These are phyloP conservation scores for Alternaria metachromatica DNA, from an alignment of 2,329 filamentous ascomycete species.

Conservation along the genomic window DNA sequence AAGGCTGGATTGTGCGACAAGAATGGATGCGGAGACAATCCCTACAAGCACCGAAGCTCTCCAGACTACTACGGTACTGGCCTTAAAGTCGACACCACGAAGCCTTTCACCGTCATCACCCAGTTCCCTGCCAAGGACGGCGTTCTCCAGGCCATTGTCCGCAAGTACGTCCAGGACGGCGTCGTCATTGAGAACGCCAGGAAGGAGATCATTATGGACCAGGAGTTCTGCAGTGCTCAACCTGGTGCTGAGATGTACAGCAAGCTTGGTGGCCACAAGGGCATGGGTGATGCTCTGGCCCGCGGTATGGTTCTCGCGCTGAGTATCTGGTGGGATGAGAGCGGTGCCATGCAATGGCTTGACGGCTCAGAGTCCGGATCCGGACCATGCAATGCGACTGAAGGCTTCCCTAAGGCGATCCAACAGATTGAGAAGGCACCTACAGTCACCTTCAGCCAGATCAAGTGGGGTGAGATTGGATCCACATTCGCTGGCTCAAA, in stretches of 20 bases:
- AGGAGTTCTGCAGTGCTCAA: constrained; percentile 38
- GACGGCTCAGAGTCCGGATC: constrained; percentile 59
- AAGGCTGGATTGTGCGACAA: constrained; percentile 45
- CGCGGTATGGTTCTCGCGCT: constrained; percentile 63
- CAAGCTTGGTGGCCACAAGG: constrained; percentile 52
- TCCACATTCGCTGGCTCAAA: constrained; percentile 54
- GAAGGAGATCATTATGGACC: constrained; percentile 39
- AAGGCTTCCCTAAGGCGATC: constrained; percentile 61
- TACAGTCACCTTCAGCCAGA: constrained; percentile 62
- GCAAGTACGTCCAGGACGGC: constrained; percentile 70
- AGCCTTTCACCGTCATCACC: constrained; percentile 70
- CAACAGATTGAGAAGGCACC: constrained; percentile 56
- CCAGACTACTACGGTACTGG: constrained; percentile 38
- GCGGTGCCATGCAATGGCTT: constrained; percentile 64
- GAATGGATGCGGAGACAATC: constrained; percentile 46
- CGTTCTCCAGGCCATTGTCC: constrained; percentile 65
- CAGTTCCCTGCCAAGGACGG: constrained; percentile 69
- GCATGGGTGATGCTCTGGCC: constrained; percentile 56
- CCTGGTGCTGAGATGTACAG: constrained; percentile 38
- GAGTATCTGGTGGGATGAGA: constrained; percentile 63
- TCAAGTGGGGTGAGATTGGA: constrained; percentile 67
- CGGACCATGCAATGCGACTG: constrained; percentile 58
- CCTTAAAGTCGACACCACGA: constrained; percentile 63
- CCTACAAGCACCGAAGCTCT: constrained; percentile 32
- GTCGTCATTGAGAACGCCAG: constrained; percentile 64